Percentiles rank a stretch among this genome's conserved stretches.
These are phyloP conservation scores for Dianthus caryophyllus DNA, from an alignment of 148 eudicot species.

Conservation along the genomic window DNA sequence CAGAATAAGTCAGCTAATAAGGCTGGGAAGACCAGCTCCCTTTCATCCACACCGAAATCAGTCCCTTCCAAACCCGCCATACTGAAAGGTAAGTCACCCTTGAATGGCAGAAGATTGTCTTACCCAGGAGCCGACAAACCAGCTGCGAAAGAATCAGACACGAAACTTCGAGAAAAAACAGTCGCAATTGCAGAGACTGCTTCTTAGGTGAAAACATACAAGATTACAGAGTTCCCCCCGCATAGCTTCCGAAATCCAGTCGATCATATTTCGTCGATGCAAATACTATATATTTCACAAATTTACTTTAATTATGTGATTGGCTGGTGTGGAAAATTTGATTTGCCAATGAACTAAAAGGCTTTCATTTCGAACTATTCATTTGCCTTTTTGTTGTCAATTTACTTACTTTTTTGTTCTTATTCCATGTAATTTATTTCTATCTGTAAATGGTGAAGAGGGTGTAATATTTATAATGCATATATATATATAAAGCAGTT, in stretches of 20 bases:
- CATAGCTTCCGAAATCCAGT: not conserved
- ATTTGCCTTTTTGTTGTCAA: not conserved
- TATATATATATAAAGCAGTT: constrained; percentile 17
- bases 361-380: constrained; percentile 1
- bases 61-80: constrained; percentile 37
- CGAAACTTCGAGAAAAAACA: constrained; percentile 19
- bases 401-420: constrained; percentile 3
- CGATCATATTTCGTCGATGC: not conserved
- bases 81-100: constrained; percentile 46
- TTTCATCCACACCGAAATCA: constrained; percentile 25
- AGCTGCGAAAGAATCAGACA: constrained; percentile 17
- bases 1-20: constrained; percentile 30
- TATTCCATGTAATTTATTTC: not conserved
- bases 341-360: constrained; percentile 10
- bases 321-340: constrained; percentile 22
- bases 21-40: constrained; percentile 28
- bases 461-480: constrained; percentile 34
- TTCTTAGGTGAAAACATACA: constrained; percentile 14
- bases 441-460: constrained; percentile 27
- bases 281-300: not conserved
- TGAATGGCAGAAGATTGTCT: constrained; percentile 47
- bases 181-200: constrained; percentile 17
- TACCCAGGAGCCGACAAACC: constrained; percentile 50
- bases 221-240: constrained; percentile 11
- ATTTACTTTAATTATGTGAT: constrained; percentile 5